Evolutionary conservation across 345 rosid species (phyloP).

Genomic region (Eucalyptus globulus): DNA sequence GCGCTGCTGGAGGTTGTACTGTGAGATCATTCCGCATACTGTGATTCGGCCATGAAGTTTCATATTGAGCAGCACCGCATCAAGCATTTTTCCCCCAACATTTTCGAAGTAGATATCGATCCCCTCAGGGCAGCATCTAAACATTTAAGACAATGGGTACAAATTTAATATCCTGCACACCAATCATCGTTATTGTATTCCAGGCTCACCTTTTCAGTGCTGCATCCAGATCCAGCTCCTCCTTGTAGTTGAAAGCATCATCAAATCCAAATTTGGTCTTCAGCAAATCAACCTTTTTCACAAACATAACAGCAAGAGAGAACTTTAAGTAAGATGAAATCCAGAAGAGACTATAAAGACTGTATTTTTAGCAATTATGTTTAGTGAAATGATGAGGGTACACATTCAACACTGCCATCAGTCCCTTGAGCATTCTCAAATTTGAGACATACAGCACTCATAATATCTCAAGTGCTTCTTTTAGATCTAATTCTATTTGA

Average conservation of each 20-base stretch:
- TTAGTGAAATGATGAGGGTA: neutral
- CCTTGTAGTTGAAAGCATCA: constrained; percentile 53
- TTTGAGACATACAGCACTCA: neutral
- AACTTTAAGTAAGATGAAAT: neutral
- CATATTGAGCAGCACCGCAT: constrained; percentile 14
- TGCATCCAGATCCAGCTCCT: constrained; percentile 16
- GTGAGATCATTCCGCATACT: constrained; percentile 14
- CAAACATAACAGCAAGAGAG: neutral
- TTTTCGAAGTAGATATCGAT: constrained; percentile 17
- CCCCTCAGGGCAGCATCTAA: constrained; percentile 1
- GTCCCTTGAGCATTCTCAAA: neutral
- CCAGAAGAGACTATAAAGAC: neutral
- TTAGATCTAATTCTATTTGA: neutral
- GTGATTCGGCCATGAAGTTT: constrained; percentile 7
- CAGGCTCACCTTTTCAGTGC: constrained; percentile 30
- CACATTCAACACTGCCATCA: neutral
- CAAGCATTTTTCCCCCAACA: constrained; percentile 18
- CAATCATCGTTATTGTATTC: neutral
- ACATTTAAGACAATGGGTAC: neutral
- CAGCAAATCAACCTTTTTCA: constrained; percentile 22
- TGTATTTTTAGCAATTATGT: too few relatives aligned
- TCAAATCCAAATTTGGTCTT: constrained; percentile 39
- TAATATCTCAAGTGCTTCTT: neutral
- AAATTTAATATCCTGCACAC: neutral
- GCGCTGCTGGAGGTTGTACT: constrained; percentile 5